Conservation (phyloP, 805 yeast species). For the Yarrowia keelungensis region DNA sequence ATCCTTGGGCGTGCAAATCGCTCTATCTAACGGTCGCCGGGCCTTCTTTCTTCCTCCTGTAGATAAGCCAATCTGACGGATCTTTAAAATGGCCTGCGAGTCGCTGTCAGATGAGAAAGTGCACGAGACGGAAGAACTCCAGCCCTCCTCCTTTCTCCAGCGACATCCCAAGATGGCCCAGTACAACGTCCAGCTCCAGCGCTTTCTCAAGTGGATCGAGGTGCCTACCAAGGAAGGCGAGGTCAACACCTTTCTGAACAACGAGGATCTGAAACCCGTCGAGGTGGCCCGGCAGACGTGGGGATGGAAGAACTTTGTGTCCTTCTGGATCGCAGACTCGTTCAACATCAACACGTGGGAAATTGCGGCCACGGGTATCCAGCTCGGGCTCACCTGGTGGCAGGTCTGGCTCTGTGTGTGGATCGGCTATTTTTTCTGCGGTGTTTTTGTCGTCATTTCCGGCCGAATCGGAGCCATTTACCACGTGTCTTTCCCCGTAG, state of each 20-base stretch:
- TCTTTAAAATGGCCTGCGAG: too few relatives aligned
- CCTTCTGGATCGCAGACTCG: constrained; percentile 88
- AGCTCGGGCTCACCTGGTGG: constrained; percentile 86
- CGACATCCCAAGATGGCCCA: constrained; percentile 9
- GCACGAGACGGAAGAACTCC: neutral
- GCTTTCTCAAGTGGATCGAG: constrained; percentile 19
- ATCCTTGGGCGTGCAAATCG: neutral
- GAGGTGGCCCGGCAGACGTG: constrained; percentile 78
- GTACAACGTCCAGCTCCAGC: constrained; percentile 6
- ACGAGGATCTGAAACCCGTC: constrained; percentile 80
- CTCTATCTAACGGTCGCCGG: neutral
- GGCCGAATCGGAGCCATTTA: constrained; percentile 82
- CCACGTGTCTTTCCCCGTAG: constrained; percentile 85
- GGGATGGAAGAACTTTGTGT: constrained; percentile 82
- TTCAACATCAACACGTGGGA: constrained; percentile 91
- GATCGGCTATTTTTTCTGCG: constrained; percentile 79
- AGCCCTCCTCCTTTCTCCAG: neutral
- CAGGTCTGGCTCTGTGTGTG: constrained; percentile 88
- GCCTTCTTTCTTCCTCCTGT: neutral
- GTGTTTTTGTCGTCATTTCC: constrained; percentile 69
- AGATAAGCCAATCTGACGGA: constrained; percentile 3
- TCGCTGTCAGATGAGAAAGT: neutral
- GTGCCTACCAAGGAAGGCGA: constrained; percentile 34
- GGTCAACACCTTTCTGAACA: constrained; percentile 59
- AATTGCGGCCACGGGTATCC: constrained; percentile 85